Conservation (phyloP, 192 early-diverging fungal species). For the Umbelopsis sp. region DNA sequence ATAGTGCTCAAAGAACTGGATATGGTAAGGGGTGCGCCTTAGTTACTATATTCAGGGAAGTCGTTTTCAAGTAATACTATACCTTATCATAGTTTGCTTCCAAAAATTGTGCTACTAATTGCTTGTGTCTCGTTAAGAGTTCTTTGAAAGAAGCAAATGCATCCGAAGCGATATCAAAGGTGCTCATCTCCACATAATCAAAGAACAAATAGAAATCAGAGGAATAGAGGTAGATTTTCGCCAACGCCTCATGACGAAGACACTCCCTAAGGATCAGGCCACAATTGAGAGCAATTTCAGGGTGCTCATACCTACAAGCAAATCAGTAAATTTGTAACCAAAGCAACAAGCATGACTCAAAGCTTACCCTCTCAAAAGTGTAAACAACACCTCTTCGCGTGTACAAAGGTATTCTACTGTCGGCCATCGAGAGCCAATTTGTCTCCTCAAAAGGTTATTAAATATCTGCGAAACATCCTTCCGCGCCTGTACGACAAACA, state of each 20-base stretch:
- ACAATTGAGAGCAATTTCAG: slow-evolving; percentile 95
- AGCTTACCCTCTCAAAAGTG: slow-evolving; percentile 76
- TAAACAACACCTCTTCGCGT: slow-evolving; percentile 81
- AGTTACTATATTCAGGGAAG: not conserved
- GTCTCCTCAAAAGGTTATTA: slow-evolving; percentile 92
- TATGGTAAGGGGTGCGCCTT: not conserved
- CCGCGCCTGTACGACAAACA: slow-evolving; percentile 64
- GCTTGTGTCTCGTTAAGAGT: slow-evolving; percentile 93
- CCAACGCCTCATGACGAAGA: slow-evolving; percentile 90
- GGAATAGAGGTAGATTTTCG: slow-evolving; percentile 82
- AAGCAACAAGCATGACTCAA: not conserved
- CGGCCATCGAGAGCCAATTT: slow-evolving; percentile 93
- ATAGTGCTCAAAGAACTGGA: slow-evolving; percentile 86
- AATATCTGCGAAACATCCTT: slow-evolving; percentile 99
- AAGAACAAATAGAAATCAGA: slow-evolving; percentile 94
- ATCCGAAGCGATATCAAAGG: slow-evolving; percentile 98
- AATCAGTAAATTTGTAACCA: not conserved
- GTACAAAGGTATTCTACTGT: slow-evolving; percentile 94
- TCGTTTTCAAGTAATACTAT: not conserved
- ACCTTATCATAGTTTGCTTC: slow-evolving; percentile 86
- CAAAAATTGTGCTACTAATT: slow-evolving; percentile 88
- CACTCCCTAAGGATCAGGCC: slow-evolving; percentile 98
- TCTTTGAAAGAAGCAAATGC: slow-evolving; percentile 99
- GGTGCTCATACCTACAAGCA: slow-evolving; percentile 81
- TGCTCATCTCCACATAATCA: slow-evolving; percentile 93